These are phyloP conservation scores for Nakazawaea populi DNA, from an alignment of 805 yeast species.

Conservation along the genomic window DNA sequence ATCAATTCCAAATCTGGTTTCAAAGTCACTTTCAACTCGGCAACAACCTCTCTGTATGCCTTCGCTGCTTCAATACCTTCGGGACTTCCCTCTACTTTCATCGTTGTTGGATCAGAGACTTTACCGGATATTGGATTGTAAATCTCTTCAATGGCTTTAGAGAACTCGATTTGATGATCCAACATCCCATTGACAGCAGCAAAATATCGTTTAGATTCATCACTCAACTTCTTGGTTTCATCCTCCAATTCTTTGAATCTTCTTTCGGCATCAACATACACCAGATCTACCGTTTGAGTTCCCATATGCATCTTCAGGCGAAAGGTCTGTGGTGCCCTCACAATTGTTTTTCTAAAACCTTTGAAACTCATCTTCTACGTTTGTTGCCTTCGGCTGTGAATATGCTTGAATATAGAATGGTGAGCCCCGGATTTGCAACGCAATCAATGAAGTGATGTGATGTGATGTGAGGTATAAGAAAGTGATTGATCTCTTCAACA, in stretches of 20 bases:
- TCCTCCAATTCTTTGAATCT: conserved; percentile 87
- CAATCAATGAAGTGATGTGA: neutral
- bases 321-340: conserved; percentile 86
- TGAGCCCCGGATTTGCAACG: neutral
- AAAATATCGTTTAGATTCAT: conserved; percentile 86
- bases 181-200: conserved; percentile 91
- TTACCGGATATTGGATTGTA: conserved; percentile 95
- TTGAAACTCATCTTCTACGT: conserved; percentile 65
- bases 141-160: conserved; percentile 92
- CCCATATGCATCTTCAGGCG: conserved; percentile 92
- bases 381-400: neutral
- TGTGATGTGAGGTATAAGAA: too few species aligned
- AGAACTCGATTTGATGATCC: conserved; percentile 88
- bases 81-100: conserved; percentile 89
- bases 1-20: conserved; percentile 92
- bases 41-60: conserved; percentile 82
- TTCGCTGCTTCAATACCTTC: conserved; percentile 94
- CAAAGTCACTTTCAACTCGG: conserved; percentile 76
- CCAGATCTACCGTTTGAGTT: conserved; percentile 72
- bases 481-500: too few species aligned
- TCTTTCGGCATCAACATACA: conserved; percentile 92
- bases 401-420: too few species aligned
- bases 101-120: conserved; percentile 80
- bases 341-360: conserved; percentile 75
- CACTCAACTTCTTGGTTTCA: conserved; percentile 84